A percentile compares a stretch with the other conserved stretches of the same genome.
These are phyloP conservation scores for Penicillium waksmanii DNA, from an alignment of 495 filamentous ascomycete species.

Conservation along the genomic window DNA sequence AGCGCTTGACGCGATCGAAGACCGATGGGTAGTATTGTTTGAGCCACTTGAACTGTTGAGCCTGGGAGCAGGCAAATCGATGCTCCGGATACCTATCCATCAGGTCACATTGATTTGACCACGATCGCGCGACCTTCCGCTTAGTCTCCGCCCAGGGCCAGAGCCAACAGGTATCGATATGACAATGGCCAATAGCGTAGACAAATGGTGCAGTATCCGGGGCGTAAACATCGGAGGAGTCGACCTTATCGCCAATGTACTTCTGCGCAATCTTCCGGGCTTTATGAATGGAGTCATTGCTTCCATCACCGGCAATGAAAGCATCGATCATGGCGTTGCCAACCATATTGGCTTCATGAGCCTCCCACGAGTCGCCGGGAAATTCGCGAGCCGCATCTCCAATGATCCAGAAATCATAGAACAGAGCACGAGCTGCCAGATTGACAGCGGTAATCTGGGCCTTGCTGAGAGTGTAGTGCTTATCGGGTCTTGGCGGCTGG, in stretches of 20 bases:
- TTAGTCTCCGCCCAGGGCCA: slow-evolving; percentile 99
- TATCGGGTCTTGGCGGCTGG: slow-evolving; percentile 84
- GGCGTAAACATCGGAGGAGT: slow-evolving; percentile 84
- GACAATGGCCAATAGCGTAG: slow-evolving; percentile 90
- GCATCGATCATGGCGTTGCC: slow-evolving; percentile 86
- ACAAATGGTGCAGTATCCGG: slow-evolving; percentile 73
- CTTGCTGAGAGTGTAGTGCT: slow-evolving; percentile 70
- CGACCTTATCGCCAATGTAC: slow-evolving; percentile 79
- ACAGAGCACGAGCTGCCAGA: slow-evolving; percentile 77
- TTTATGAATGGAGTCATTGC: slow-evolving; percentile 73
- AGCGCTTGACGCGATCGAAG: slow-evolving; percentile 86
- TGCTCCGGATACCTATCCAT: slow-evolving; percentile 95
- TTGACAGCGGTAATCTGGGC: slow-evolving; percentile 94
- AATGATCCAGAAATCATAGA: slow-evolving; percentile 94
- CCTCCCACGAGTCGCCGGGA: slow-evolving; percentile 78
- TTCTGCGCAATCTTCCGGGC: slow-evolving; percentile 79
- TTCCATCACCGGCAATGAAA: slow-evolving; percentile 77
- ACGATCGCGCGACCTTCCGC: slow-evolving; percentile 92
- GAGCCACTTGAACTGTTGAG: slow-evolving; percentile 98
- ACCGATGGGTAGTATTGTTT: slow-evolving; percentile 84
- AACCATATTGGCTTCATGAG: slow-evolving; percentile 80
- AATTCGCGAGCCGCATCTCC: slow-evolving; percentile 85
- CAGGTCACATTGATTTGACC: slow-evolving; percentile 93
- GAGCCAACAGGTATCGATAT: slow-evolving; percentile 97
- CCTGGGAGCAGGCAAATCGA: slow-evolving; percentile 87